Evolutionary conservation across 1,139 yeast genomes (phyloP), one percentile per base, ranked within the genome.

Genomic region (Yamadazyma triangularis): DNA sequence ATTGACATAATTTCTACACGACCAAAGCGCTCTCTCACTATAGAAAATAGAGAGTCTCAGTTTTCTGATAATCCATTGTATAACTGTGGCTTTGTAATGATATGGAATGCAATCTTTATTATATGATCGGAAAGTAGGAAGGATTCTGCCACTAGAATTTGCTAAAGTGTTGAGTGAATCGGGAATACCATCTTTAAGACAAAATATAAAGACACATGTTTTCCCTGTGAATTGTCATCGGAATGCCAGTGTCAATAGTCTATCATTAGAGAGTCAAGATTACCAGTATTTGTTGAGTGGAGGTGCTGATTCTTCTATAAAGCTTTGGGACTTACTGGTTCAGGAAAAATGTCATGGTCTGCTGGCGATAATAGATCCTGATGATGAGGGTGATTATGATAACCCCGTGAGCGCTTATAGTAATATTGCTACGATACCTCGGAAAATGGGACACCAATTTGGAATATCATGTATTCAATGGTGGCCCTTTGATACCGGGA

Each of bases 401-500:
- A 44, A 53, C 25, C 61, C 63, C 1, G 34, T 41, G 19, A 32
- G 50, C 19, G 45, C 60, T 15, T 51, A 42, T 30, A 23, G 35
- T 15, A 44, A 41, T 35, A 42, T 56, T 30, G 77, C 74, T 25
- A 54, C 70, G 12, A 51, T 78, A n/a, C 76, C 81, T 2, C 49
- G 79, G 10, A 70, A 70, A 39, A 44, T 66, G 1, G 80, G 68
- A 2, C 97, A 89, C 50, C 56, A 60, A 15, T 87, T 70, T 51
- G 95, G 96, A 0, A 64, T 88, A 0, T 82, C 95, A 0, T 61
- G 75, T 12, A 65, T 86, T 2, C 68, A 72, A 46, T 89, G 97
- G 96, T 89, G 95, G 91, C 89, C 94, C 0, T 64, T 64, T 32
- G 97, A 89, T 53, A 77, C 80, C 15, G 96, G 96, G 2, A 70